phyloP scores from a whole-genome alignment of 2,329 filamentous ascomycete genomes.

The Elsinoe australis region DNA sequence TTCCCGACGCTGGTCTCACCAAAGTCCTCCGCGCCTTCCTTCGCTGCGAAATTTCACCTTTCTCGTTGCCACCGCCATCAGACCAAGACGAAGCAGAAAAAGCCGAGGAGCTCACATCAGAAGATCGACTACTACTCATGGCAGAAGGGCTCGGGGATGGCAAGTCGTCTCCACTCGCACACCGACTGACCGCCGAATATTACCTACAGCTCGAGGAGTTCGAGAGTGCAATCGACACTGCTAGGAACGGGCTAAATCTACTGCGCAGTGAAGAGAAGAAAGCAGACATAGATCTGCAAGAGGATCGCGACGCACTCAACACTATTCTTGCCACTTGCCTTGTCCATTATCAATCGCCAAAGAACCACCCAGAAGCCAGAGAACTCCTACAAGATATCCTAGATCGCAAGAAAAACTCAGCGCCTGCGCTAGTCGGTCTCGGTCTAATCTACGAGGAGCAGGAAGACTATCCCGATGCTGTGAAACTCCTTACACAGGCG shows the following conservation, averaged over 20 bases:
- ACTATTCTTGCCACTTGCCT: constrained; percentile 77
- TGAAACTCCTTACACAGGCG: constrained; percentile 71
- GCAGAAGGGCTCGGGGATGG: constrained; percentile 47
- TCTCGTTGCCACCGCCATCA: constrained; percentile 55
- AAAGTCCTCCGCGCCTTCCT: constrained; percentile 78
- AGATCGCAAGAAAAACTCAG: constrained; percentile 64
- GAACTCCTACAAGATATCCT: constrained; percentile 77
- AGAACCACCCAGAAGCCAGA: constrained; percentile 83
- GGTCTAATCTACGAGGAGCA: constrained; percentile 91
- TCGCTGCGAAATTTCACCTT: constrained; percentile 76
- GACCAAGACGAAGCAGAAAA: constrained; percentile 41
- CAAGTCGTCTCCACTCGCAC: constrained; percentile 66
- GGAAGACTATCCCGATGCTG: constrained; percentile 74
- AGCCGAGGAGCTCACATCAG: constrained; percentile 58
- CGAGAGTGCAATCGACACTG: constrained; percentile 69
- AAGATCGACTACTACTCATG: constrained; percentile 76
- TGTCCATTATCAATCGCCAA: constrained; percentile 82
- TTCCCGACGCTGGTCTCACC: constrained; percentile 73
- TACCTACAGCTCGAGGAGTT: constrained; percentile 81
- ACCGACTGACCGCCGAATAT: constrained; percentile 74
- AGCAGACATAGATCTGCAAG: constrained; percentile 60
- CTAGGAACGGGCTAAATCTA: constrained; percentile 63
- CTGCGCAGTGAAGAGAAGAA: constrained; percentile 54
- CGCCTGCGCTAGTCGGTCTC: constrained; percentile 76
- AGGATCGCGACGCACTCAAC: constrained; percentile 66